Evolutionary conservation across 352 stramenopile species (phyloP).

Genomic region (Phytophthora uliginosa): DNA sequence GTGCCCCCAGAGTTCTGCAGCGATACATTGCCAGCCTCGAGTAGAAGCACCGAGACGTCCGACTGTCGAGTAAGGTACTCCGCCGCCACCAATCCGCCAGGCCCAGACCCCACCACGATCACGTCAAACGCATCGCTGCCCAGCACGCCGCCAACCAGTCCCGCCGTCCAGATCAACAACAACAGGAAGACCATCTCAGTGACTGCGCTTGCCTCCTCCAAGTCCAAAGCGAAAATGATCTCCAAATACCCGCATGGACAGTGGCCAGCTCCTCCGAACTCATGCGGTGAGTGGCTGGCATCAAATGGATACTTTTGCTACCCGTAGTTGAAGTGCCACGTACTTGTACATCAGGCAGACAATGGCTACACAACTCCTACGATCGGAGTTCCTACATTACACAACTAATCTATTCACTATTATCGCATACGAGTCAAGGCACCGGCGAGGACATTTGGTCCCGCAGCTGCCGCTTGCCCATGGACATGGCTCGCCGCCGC

Average conservation of each 20-base stretch:
- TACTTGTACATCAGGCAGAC: background rate
- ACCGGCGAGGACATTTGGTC: constrained; percentile 38
- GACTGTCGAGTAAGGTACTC: constrained; percentile 58
- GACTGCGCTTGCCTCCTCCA: background rate
- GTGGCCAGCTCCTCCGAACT: background rate
- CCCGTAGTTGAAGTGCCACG: constrained; percentile 28
- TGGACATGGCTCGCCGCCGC: constrained; percentile 69
- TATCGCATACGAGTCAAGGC: constrained; percentile 6
- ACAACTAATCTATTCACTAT: constrained; percentile 30
- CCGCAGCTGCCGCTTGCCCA: constrained; percentile 54
- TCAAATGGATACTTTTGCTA: constrained; percentile 23
- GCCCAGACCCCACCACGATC: constrained; percentile 65
- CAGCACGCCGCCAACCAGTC: background rate
- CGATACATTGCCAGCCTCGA: constrained; percentile 59
- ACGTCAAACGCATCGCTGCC: constrained; percentile 53
- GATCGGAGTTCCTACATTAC: constrained; percentile 6
- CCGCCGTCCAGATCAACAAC: constrained; percentile 4
- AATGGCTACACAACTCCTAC: background rate
- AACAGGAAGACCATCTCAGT: background rate
- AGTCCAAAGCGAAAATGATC: constrained; percentile 7
- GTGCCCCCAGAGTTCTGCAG: constrained; percentile 51
- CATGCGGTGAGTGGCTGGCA: background rate
- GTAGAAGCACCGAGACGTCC: constrained; percentile 56
- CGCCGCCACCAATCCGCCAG: constrained; percentile 63
- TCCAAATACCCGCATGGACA: background rate